Percentiles rank a stretch among this genome's conserved stretches.
Conservation (phyloP, 2,329 filamentous ascomycete genomes). For the Penicillium hesseltinei region DNA sequence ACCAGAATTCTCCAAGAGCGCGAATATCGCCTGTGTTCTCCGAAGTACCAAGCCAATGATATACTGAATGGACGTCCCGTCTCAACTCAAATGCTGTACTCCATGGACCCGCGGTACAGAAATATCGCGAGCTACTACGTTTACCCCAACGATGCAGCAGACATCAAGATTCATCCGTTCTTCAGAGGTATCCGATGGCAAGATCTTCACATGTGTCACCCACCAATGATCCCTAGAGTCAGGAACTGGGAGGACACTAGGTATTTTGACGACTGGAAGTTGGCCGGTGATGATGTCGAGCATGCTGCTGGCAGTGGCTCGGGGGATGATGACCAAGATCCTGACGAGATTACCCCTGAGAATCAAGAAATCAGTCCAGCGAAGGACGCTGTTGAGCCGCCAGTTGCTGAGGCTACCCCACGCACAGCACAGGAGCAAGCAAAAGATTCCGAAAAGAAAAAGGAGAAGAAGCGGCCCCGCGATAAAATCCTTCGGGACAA, state of each 20-base stretch:
- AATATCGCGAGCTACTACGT: constrained; percentile 62
- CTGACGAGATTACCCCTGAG: background rate
- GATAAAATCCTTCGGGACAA: constrained; percentile 80
- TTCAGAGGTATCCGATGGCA: constrained; percentile 80
- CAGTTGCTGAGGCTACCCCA: background rate
- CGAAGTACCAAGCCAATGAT: constrained; percentile 70
- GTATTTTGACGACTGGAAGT: constrained; percentile 79
- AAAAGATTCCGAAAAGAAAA: constrained; percentile 42
- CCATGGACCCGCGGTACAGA: constrained; percentile 33
- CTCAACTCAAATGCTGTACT: constrained; percentile 32
- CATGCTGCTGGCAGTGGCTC: constrained; percentile 13
- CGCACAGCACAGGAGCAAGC: constrained; percentile 37
- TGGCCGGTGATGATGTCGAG: constrained; percentile 59
- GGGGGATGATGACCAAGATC: constrained; percentile 3
- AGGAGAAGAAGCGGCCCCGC: constrained; percentile 74
- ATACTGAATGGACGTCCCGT: constrained; percentile 32
- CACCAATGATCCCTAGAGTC: constrained; percentile 78
- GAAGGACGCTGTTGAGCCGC: background rate
- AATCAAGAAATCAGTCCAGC: background rate
- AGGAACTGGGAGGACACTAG: constrained; percentile 69
- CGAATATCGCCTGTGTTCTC: constrained; percentile 71
- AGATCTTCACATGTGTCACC: constrained; percentile 64
- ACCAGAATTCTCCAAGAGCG: constrained; percentile 69
- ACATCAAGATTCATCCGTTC: constrained; percentile 87
- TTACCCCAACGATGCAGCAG: constrained; percentile 77